A percentile compares a stretch with the other conserved stretches of the same genome.
These are phyloP conservation scores for Trichaptum fuscoviolaceum DNA, from an alignment of 768 basidiomycete species.

Conservation along the genomic window DNA sequence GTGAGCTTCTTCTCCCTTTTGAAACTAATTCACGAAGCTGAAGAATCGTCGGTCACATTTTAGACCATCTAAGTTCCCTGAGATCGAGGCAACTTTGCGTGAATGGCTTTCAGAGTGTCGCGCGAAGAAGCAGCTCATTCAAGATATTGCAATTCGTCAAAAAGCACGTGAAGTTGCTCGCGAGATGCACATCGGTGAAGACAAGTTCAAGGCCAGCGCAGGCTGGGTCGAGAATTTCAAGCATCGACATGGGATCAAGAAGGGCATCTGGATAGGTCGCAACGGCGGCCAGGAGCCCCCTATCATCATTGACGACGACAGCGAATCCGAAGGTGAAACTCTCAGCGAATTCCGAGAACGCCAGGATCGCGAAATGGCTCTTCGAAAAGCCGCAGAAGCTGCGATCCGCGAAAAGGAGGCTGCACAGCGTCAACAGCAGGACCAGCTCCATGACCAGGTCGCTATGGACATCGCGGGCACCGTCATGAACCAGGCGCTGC, in stretches of 20 bases:
- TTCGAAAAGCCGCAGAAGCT: neutral
- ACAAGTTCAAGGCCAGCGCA: slow-evolving; percentile 85
- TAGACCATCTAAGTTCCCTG: slow-evolving; percentile 78
- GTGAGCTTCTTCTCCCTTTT: slow-evolving; percentile 29
- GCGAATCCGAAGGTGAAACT: neutral
- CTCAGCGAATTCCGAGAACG: neutral
- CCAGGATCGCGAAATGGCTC: neutral
- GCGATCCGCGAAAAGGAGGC: neutral
- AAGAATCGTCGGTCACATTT: slow-evolving; percentile 12
- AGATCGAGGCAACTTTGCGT: slow-evolving; percentile 61
- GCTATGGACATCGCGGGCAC: neutral
- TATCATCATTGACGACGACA: slow-evolving; percentile 11
- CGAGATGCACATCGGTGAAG: slow-evolving; percentile 49
- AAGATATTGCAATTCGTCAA: slow-evolving; percentile 58
- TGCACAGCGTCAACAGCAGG: neutral
- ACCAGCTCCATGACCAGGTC: neutral
- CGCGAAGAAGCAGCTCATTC: slow-evolving; percentile 43
- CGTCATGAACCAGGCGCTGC: neutral
- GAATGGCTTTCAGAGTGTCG: slow-evolving; percentile 56
- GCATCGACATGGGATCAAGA: slow-evolving; percentile 68
- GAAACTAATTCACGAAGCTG: slow-evolving; percentile 4
- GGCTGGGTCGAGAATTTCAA: slow-evolving; percentile 95
- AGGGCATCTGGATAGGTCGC: slow-evolving; percentile 48
- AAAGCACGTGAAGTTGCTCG: slow-evolving; percentile 67
- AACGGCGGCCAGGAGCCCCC: slow-evolving; percentile 21